Base-by-base conservation (phyloP, 2,329 filamentous ascomycete species). In the Aspergillus latus region DNA sequence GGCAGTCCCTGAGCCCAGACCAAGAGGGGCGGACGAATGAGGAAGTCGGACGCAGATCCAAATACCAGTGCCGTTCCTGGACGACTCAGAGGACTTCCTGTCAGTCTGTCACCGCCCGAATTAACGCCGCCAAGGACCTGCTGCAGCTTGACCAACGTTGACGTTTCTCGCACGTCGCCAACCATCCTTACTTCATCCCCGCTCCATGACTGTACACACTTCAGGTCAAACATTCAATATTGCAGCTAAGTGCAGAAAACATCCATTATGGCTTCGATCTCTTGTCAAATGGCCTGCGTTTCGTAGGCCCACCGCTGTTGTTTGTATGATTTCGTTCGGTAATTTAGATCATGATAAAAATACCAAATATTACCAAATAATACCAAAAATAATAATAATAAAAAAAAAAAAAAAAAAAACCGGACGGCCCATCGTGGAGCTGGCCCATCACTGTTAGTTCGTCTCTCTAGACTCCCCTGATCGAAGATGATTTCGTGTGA, bases 401-500 rank as follows among this genome's bases (percentile, higher is more conserved):
- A 13, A 37, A 13, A 37, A 13, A 37, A 37, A 13, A 13, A 37
- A 13, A 37, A 37, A 13, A 11, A 37, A 13, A 37, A 13, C 34
- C 11, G 34, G 10, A 9, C 21, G 10, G n/a, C n/a, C 34, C 30
- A 34, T 11, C 30, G 34, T 44, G 49, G 39, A 51, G 49, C 39
- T 51, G 49, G 34, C 21, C 21, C 21, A 43, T 16, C 15, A 28
- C 30, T 51, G 13, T 44, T 34, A 51, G 49, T 51, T 26, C 37
- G 34, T 37, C 34, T 37, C 34, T 37, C 21, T 21, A 37, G 34
- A 13, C 34, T 34, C 50, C 50, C 50, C 43, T 52, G 50, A 40
- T 47, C 50, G 34, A 52, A 43, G 37, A 52, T 52, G 26, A 47
- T 40, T 52, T 52, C 42, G 50, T 37, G 50, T 47, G 50, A 52